phyloP scores from a whole-genome alignment of 2,329 filamentous ascomycete species.

The Fusarium udum region DNA sequence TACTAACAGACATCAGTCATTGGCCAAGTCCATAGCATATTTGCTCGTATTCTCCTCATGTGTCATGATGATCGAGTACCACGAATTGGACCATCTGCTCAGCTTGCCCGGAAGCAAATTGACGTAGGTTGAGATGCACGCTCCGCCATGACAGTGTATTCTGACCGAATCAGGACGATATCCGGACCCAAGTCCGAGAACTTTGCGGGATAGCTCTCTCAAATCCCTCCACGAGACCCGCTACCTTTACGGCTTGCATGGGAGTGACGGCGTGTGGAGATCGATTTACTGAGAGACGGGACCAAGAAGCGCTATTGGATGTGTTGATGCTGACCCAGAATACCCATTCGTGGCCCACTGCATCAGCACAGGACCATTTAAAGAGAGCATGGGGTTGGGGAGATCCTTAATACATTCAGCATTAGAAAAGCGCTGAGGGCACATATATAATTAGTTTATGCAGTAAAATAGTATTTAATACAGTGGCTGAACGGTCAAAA shows the following conservation, averaged over 20 bases:
- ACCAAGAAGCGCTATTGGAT: slow-evolving; percentile 60
- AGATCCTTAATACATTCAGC: slow-evolving; percentile 5
- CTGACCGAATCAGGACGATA: slow-evolving; percentile 52
- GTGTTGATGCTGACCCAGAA: slow-evolving; percentile 58
- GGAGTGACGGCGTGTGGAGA: slow-evolving; percentile 62
- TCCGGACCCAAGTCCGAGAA: slow-evolving; percentile 50
- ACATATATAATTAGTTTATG: not conserved
- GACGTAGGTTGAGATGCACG: slow-evolving; percentile 45
- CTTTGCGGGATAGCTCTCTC: slow-evolving; percentile 68
- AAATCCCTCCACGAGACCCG: slow-evolving; percentile 65
- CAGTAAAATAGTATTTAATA: too few species aligned
- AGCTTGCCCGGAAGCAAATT: slow-evolving; percentile 38
- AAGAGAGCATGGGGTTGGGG: slow-evolving; percentile 61
- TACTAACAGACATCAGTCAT: slow-evolving; percentile 53
- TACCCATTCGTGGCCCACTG: slow-evolving; percentile 63
- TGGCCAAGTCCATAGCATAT: slow-evolving; percentile 67
- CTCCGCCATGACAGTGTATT: rapidly evolving
- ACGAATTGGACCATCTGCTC: slow-evolving; percentile 55
- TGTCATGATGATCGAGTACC: slow-evolving; percentile 64
- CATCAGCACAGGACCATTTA: slow-evolving; percentile 56
- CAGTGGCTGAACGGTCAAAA: too few species aligned
- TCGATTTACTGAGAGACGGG: slow-evolving; percentile 55
- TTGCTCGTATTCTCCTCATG: slow-evolving; percentile 65
- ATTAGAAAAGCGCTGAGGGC: not conserved
- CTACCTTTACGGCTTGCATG: slow-evolving; percentile 65